Conservation (phyloP, 2,329 filamentous ascomycete genomes). For the Lasiodiplodia hormozganensis region DNA sequence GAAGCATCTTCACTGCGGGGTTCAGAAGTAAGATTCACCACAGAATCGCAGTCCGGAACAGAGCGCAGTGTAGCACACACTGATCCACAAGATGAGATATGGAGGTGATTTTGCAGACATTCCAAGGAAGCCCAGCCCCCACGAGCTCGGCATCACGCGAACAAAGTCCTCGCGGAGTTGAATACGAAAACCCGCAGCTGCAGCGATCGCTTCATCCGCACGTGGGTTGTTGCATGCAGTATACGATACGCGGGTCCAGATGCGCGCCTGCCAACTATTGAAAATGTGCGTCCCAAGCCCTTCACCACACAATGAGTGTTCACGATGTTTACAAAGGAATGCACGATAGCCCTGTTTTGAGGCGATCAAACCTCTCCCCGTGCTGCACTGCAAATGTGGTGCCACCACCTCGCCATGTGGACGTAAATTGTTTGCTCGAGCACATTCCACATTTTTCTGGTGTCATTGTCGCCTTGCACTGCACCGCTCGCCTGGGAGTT, state of each 20-base stretch:
- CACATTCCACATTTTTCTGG: not conserved
- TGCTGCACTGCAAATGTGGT: not conserved
- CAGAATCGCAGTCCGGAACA: not conserved
- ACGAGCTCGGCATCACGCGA: not conserved
- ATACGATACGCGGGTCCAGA: not conserved
- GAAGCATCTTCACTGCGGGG: too few relatives aligned
- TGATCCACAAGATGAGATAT: not conserved
- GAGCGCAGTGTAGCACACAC: not conserved
- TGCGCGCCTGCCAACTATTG: not conserved
- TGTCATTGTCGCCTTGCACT: not conserved
- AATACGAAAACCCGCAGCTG: not conserved
- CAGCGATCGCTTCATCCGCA: not conserved
- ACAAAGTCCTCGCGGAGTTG: not conserved
- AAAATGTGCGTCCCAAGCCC: not conserved
- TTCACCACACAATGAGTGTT: not conserved
- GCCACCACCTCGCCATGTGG: not conserved
- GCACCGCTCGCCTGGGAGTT: too few relatives aligned
- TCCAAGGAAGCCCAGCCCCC: not conserved
- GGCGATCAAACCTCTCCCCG: not conserved
- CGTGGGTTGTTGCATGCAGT: not conserved
- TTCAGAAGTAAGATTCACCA: not conserved
- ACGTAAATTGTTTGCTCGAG: not conserved
- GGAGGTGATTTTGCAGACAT: not conserved
- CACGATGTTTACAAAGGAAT: not conserved
- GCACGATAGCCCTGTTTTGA: too few relatives aligned